A percentile compares a stretch with the other conserved stretches of the same genome.
These are phyloP conservation scores for Castanea crenata DNA, from an alignment of 306 rosid genomes.

Conservation along the genomic window DNA sequence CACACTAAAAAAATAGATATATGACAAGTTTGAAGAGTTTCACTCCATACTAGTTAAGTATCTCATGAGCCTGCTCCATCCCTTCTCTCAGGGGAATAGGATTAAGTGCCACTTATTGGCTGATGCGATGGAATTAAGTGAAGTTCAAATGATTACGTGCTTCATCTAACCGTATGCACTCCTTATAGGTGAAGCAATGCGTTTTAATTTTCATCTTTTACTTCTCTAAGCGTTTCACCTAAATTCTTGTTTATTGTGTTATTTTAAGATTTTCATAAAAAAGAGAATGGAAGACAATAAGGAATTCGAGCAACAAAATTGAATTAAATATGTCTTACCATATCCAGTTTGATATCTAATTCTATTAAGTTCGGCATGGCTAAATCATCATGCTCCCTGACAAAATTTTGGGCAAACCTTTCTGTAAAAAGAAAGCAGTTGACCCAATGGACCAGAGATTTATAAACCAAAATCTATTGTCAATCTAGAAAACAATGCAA, in stretches of 20 bases:
- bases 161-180: no score
- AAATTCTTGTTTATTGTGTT: neutral
- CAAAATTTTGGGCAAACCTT: constrained; percentile 35
- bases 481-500: neutral
- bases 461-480: constrained; percentile 3
- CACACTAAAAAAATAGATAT: no score
- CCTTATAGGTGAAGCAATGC: no score
- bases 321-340: neutral
- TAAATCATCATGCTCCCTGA: constrained; percentile 23
- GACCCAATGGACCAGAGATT: constrained; percentile 22
- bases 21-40: no score
- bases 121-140: no score
- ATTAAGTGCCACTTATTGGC: no score
- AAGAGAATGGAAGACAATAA: neutral
- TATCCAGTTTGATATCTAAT: neutral
- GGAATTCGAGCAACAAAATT: neutral
- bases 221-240: no score
- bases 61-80: no score
- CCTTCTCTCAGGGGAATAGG: no score
- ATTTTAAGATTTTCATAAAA: neutral
- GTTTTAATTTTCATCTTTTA: no score
- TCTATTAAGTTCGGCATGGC: neutral
- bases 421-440: constrained; percentile 14
- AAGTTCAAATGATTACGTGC: no score
- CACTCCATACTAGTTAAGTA: no score